Percentiles rank a stretch among this genome's conserved stretches.
Evolutionary conservation across 805 yeast species (phyloP).

Genomic region (Hanseniaspora clermontiae): DNA sequence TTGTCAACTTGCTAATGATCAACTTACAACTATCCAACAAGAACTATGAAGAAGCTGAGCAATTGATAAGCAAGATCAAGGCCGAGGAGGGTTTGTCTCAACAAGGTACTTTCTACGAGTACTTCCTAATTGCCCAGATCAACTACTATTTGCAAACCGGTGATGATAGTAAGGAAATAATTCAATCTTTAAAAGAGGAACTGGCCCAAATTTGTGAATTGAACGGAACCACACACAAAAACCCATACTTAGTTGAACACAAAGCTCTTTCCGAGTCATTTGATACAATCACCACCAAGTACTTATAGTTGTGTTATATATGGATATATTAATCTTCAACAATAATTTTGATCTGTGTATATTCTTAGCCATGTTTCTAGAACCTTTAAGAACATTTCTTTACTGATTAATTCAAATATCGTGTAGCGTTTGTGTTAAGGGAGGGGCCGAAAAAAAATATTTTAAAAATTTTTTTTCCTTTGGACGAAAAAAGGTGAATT

Average conservation of each 20-base stretch:
- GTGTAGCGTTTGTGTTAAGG: not conserved
- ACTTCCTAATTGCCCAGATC: slow-evolving; percentile 52
- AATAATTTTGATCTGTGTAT: no score
- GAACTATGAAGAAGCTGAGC: slow-evolving; percentile 72
- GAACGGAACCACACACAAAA: slow-evolving; percentile 25
- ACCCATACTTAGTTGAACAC: slow-evolving; percentile 45
- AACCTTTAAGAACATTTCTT: slow-evolving; percentile 16
- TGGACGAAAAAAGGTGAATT: not conserved
- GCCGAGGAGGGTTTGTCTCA: slow-evolving; percentile 33
- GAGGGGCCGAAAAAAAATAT: not conserved
- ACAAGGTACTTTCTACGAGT: slow-evolving; percentile 32
- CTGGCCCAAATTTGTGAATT: slow-evolving; percentile 28
- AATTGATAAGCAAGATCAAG: slow-evolving; percentile 38
- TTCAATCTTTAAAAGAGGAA: slow-evolving; percentile 30
- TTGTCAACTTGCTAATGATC: slow-evolving; percentile 46
- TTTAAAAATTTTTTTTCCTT: not conserved
- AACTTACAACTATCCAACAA: slow-evolving; percentile 67
- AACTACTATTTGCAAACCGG: slow-evolving; percentile 49
- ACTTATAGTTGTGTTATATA: slow-evolving; percentile 22
- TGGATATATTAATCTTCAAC: not conserved
- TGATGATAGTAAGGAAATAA: slow-evolving; percentile 20
- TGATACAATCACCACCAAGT: slow-evolving; percentile 55
- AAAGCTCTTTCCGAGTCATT: slow-evolving; percentile 52
- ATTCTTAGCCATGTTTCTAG: no score
- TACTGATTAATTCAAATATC: slow-evolving; percentile 15